Evolutionary conservation across 2,329 filamentous ascomycete species (phyloP).

Genomic region (Pyrenophora graminea): DNA sequence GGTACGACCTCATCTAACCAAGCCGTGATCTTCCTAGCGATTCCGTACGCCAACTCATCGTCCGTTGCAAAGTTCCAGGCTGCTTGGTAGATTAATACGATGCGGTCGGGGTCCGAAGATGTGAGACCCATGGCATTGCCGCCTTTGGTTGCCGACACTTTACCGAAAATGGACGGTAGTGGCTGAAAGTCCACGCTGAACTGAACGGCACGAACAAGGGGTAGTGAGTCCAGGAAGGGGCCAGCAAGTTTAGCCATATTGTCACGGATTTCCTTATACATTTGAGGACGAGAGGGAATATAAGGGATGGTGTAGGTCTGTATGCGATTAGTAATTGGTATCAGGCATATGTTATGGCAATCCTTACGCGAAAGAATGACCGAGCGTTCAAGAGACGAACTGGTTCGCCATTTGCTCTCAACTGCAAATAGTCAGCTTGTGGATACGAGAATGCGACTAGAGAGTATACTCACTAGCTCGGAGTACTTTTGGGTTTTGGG

Average conservation of each 20-base stretch:
- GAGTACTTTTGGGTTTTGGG: slow-evolving; percentile 40
- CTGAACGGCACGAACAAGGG: slow-evolving; percentile 16
- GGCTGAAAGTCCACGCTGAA: slow-evolving; percentile 34
- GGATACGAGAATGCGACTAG: not conserved
- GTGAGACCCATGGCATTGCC: slow-evolving; percentile 34
- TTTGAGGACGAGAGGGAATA: slow-evolving; percentile 31
- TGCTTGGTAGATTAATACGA: slow-evolving; percentile 29
- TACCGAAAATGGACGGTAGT: slow-evolving; percentile 24
- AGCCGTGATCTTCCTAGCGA: slow-evolving; percentile 24
- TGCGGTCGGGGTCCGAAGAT: slow-evolving; percentile 24
- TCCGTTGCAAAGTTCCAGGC: slow-evolving; percentile 22
- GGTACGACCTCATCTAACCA: slow-evolving; percentile 30
- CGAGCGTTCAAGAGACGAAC: slow-evolving; percentile 17
- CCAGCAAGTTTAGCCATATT: slow-evolving; percentile 32
- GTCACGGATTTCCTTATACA: slow-evolving; percentile 43
- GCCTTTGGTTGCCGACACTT: slow-evolving; percentile 22
- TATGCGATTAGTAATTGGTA: not conserved
- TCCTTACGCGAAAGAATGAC: slow-evolving; percentile 28
- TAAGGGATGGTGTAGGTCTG: slow-evolving; percentile 34
- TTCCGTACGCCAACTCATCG: slow-evolving; percentile 15
- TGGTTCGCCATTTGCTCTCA: slow-evolving; percentile 21
- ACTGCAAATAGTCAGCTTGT: slow-evolving; percentile 9
- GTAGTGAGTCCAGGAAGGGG: slow-evolving; percentile 25
- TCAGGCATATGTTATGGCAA: slow-evolving; percentile 6
- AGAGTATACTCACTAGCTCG: slow-evolving; percentile 27